These are phyloP conservation scores for Pinus taeda DNA, from an alignment of 75 land plant species.

Conservation along the genomic window DNA sequence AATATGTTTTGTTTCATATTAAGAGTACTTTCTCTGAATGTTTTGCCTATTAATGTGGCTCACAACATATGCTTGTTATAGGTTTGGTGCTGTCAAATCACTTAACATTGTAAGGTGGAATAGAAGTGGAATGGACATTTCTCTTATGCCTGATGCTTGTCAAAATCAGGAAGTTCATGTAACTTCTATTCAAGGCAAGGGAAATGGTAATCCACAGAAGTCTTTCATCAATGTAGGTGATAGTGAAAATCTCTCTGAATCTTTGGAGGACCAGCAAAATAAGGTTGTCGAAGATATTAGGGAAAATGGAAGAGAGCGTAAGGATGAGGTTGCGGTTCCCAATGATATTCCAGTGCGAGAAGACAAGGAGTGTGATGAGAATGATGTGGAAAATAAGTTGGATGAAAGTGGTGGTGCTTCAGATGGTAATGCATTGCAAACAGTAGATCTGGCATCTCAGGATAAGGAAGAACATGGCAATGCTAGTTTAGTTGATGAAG, in stretches of 20 bases:
- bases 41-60: neutral
- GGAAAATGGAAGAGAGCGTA: neutral
- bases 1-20: neutral
- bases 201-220: neutral
- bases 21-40: neutral
- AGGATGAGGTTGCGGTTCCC: neutral
- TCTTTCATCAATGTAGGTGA: neutral
- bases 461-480: neutral
- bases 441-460: neutral
- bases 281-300: neutral
- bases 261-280: neutral
- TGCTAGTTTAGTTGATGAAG: neutral
- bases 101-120: slow-evolving; percentile 49
- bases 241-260: slow-evolving; percentile 6
- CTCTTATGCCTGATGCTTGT: neutral
- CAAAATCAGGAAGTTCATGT: neutral
- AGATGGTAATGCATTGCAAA: neutral
- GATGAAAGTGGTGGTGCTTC: neutral
- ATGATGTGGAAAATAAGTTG: neutral
- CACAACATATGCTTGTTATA: slow-evolving; percentile 17
- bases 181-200: neutral
- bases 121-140: neutral
- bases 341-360: neutral
- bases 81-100: slow-evolving; percentile 93
- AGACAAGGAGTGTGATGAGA: neutral